Base-by-base conservation (phyloP, 371 early-diverging fungal species). In the Capniomyces stellatus region DNA sequence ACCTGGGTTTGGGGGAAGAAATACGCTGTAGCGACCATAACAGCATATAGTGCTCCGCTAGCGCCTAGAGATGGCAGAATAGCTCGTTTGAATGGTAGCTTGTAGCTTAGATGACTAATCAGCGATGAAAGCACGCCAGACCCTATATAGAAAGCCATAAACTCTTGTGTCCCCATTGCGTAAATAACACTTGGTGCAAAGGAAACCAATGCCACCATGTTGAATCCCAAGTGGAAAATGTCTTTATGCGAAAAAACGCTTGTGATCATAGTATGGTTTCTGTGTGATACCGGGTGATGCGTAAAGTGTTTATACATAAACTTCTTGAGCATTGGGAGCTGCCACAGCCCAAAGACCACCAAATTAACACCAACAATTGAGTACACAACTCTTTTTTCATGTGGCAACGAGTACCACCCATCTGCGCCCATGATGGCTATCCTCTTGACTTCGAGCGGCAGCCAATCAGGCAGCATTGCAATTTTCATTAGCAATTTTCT, bases 21-120 rank as follows among this genome's bases (percentile, higher is more conserved):
- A 27, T 70, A 61, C 22, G 82, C 77, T 2, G 74, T 72, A 0
- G 72, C 64, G 18, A 76, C 74, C 21, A 86, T 44, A 22, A 79
- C 69, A 13, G 78, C 75, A 54, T 81, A 87, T 29, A 88, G 67
- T 1, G 83, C 86, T 8, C 88, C 87, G 51, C 80, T 79, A 31
- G 88, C 88, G 24, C 88, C 88, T 6, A 87, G 66, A 13, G 75
- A 72, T 43, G 77, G 46, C 27, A 85, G 64, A 0, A 71, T 60
- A 8, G 67, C 62, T 15, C 71, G 59, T 21, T 73, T 63, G 22
- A 75, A 58, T 12, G 58, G 58, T 2, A 57, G 25, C 12, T 10
- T 30, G 18, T 35, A 19, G 1, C 64, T 64, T 25, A 79, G 50
- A 63, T 87, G 87, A 43, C 78, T 81, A 3, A 69, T 73, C 1